Percentiles rank a stretch among this genome's conserved stretches.
These are phyloP conservation scores for Colletotrichum lentis DNA, from an alignment of 2,329 filamentous ascomycete genomes.

Conservation along the genomic window DNA sequence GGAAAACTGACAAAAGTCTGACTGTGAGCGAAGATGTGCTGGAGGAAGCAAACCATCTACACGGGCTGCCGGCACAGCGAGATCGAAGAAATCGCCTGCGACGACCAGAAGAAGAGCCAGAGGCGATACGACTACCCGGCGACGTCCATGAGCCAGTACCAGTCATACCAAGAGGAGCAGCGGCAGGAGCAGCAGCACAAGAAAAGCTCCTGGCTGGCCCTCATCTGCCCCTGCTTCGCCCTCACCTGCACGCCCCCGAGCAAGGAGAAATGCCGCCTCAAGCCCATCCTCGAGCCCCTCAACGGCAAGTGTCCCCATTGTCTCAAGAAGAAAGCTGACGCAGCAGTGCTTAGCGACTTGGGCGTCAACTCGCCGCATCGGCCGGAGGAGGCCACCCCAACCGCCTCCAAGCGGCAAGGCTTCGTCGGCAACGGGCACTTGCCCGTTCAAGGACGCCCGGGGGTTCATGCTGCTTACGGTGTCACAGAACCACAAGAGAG, in stretches of 20 bases:
- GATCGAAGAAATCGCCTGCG: slow-evolving; percentile 11
- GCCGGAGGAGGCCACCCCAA: no score
- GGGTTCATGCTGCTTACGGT: neutral
- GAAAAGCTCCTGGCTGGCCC: slow-evolving; percentile 7
- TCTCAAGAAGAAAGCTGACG: slow-evolving; percentile 5
- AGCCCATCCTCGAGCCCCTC: neutral
- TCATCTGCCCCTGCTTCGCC: slow-evolving; percentile 22
- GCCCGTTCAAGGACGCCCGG: neutral
- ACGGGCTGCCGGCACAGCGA: slow-evolving; percentile 15
- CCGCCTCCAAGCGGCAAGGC: neutral
- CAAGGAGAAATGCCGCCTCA: neutral
- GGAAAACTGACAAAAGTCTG: neutral
- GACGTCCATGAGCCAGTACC: neutral
- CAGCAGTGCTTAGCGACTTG: neutral
- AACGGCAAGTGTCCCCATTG: slow-evolving; percentile 21
- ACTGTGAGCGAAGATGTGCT: slow-evolving; percentile 16
- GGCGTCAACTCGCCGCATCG: neutral
- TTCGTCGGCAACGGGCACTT: slow-evolving; percentile 4
- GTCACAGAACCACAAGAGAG: neutral
- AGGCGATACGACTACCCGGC: neutral
- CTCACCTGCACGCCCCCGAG: neutral
- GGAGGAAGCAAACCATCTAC: slow-evolving; percentile 23
- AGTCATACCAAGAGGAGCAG: neutral
- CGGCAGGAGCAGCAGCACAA: neutral
- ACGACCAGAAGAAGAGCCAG: neutral